Conservation (phyloP, 805 yeast genomes). For the Komagataella mondaviorum region DNA sequence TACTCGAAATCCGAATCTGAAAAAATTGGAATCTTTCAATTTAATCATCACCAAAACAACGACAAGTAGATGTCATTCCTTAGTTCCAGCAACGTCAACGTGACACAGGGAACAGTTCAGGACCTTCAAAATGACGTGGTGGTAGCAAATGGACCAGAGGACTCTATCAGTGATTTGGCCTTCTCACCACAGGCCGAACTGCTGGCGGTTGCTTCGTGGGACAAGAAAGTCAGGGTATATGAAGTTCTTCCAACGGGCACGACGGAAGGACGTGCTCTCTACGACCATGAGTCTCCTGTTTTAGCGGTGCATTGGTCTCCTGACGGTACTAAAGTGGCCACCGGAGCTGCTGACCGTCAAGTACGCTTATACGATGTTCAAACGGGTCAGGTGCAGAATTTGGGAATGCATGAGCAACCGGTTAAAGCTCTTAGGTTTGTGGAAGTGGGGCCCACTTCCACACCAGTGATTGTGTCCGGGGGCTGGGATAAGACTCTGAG, state of each 20-base stretch:
- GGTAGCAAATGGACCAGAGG: conserved; percentile 79
- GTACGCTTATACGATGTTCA: conserved; percentile 75
- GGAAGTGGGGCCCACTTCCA: conserved; percentile 72
- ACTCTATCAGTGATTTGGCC: conserved; percentile 69
- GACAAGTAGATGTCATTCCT: background rate
- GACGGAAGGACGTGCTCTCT: conserved; percentile 80
- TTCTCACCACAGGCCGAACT: conserved; percentile 82
- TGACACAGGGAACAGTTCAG: conserved; percentile 35
- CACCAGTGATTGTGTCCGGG: conserved; percentile 77
- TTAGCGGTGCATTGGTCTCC: conserved; percentile 67
- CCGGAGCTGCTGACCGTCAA: conserved; percentile 86
- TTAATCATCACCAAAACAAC: background rate
- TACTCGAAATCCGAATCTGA: background rate
- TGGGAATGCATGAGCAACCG: conserved; percentile 78
- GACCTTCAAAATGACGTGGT: conserved; percentile 60
- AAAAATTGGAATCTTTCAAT: background rate
- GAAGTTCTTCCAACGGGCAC: conserved; percentile 68
- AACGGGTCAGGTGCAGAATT: conserved; percentile 68
- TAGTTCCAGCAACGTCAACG: conserved; percentile 4
- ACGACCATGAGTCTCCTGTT: conserved; percentile 84
- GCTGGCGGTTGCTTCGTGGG: conserved; percentile 85
- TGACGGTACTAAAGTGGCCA: conserved; percentile 79
- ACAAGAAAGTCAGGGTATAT: conserved; percentile 84
- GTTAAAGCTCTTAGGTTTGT: conserved; percentile 67
- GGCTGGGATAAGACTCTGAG: conserved; percentile 93